Conservation (phyloP, 192 early-diverging fungal genomes). For the Phycomyces blakesleeanus region DNA sequence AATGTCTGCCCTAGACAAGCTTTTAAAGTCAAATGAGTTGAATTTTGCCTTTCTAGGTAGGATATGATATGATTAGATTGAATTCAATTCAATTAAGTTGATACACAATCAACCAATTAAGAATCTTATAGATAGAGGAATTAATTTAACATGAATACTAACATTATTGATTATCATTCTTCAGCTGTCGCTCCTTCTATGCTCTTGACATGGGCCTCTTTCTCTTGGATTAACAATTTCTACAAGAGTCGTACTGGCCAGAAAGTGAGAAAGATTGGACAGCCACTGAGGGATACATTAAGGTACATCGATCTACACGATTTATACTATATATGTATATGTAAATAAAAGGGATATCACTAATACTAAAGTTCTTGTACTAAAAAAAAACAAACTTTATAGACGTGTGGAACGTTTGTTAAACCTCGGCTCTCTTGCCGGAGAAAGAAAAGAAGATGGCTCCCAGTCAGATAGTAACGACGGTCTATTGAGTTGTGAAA, state of each 20-base stretch:
- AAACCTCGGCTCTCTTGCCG: neutral
- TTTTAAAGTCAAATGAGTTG: conserved; percentile 90
- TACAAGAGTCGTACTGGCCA: conserved; percentile 18
- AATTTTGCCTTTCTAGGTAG: conserved; percentile 86
- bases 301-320: conserved; percentile 13
- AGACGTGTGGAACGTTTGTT: conserved; percentile 19
- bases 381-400: no score
- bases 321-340: neutral
- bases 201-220: conserved; percentile 32
- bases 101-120: no score
- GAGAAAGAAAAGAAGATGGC: neutral
- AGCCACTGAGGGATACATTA: conserved; percentile 25
- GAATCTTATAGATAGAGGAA: no score
- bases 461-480: conserved; percentile 9
- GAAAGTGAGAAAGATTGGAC: conserved; percentile 10
- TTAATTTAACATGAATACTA: neutral
- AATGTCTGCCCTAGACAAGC: conserved; percentile 88
- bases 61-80: neutral
- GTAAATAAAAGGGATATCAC: neutral
- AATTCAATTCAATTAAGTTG: neutral
- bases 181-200: conserved; percentile 40
- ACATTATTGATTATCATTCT: neutral
- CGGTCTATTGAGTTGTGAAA: conserved; percentile 44
- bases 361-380: neutral
- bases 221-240: conserved; percentile 19